These are phyloP conservation scores for Penicilliopsis zonata DNA, from an alignment of 495 filamentous ascomycete genomes.

Conservation along the genomic window DNA sequence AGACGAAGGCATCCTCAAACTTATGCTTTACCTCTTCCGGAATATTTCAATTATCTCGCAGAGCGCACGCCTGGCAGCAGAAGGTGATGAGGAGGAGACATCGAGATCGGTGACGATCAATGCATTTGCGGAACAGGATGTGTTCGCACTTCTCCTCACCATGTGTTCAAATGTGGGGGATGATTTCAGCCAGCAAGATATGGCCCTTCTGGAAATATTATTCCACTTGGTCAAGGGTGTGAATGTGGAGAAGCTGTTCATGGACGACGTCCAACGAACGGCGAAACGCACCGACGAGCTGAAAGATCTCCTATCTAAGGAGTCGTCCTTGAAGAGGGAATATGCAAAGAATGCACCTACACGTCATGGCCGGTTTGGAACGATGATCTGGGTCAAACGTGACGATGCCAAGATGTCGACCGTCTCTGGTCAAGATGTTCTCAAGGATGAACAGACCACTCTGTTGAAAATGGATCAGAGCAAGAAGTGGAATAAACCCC, in stretches of 20 bases:
- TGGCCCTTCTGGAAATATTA: conserved; percentile 74
- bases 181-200: conserved; percentile 82
- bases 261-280: conserved; percentile 58
- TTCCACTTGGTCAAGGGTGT: conserved; percentile 90
- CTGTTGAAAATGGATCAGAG: conserved; percentile 77
- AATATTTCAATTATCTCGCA: conserved; percentile 79
- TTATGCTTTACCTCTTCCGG: conserved; percentile 77
- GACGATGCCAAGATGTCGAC: conserved; percentile 71
- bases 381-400: conserved; percentile 93
- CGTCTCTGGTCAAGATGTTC: conserved; percentile 74
- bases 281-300: conserved; percentile 64
- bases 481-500: conserved; percentile 83
- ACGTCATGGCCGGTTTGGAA: conserved; percentile 88
- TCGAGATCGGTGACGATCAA: conserved; percentile 80
- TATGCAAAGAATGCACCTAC: conserved; percentile 74
- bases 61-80: conserved; percentile 42
- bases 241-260: conserved; percentile 74
- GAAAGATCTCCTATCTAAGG: conserved; percentile 57
- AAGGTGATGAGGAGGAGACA: conserved; percentile 77
- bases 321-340: conserved; percentile 64
- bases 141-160: conserved; percentile 71
- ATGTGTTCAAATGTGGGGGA: conserved; percentile 84
- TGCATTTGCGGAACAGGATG: conserved; percentile 80
- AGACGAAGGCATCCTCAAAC: conserved; percentile 88
- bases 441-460: conserved; percentile 61